These are phyloP conservation scores for Helicostylum pulchrum DNA, from an alignment of 192 early-diverging fungal genomes.

Conservation along the genomic window DNA sequence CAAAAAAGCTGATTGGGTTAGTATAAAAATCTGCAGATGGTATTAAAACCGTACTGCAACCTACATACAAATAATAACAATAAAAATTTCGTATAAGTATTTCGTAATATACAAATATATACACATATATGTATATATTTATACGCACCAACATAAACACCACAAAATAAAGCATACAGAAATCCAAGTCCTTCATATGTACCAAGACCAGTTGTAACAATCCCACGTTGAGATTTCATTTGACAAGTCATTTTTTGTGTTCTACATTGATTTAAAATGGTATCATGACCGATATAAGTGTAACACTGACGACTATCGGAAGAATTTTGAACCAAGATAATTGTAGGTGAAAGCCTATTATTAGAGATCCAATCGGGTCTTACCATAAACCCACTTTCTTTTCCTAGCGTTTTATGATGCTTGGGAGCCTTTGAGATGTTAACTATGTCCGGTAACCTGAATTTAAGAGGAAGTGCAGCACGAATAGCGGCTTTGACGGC, in stretches of 20 bases:
- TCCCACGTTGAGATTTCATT: slow-evolving; percentile 44
- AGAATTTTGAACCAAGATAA: slow-evolving; percentile 55
- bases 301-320: slow-evolving; percentile 47
- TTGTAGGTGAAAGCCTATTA: slow-evolving; percentile 38
- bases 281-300: slow-evolving; percentile 50
- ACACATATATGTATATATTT: too few species aligned
- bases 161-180: slow-evolving; percentile 27
- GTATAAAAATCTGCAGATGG: slow-evolving; percentile 57
- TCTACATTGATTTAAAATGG: slow-evolving; percentile 56
- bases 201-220: slow-evolving; percentile 35
- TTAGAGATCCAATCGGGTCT: slow-evolving; percentile 50
- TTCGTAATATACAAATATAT: not conserved
- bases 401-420: slow-evolving; percentile 50
- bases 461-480: slow-evolving; percentile 23
- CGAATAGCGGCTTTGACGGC: slow-evolving; percentile 47
- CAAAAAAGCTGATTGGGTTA: slow-evolving; percentile 65
- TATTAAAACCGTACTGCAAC: slow-evolving; percentile 61
- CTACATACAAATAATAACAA: slow-evolving; percentile 27
- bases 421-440: slow-evolving; percentile 69
- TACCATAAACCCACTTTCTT: slow-evolving; percentile 55
- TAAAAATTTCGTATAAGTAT: not conserved
- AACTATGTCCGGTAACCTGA: slow-evolving; percentile 55
- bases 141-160: slow-evolving; percentile 33
- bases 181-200: slow-evolving; percentile 27
- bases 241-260: slow-evolving; percentile 61